These are phyloP conservation scores for Cryptococcus sp. DNA, from an alignment of 1,284 basidiomycete species.

Conservation along the genomic window DNA sequence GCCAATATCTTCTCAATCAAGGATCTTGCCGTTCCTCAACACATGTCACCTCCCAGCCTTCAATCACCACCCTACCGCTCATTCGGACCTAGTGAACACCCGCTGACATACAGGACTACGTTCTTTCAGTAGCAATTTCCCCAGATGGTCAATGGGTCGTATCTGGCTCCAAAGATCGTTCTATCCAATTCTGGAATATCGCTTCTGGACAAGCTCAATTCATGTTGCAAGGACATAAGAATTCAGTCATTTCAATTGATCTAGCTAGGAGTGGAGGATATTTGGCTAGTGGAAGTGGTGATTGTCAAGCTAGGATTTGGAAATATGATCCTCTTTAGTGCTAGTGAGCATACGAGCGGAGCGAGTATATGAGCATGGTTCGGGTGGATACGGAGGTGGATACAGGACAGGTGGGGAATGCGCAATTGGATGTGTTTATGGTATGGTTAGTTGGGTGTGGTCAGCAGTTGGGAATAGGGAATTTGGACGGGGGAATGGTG, in stretches of 20 bases:
- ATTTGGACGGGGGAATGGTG: too few relatives aligned
- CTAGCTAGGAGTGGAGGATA: constrained; percentile 68
- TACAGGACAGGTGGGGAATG: too few relatives aligned
- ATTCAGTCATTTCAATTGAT: constrained; percentile 83
- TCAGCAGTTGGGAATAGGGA: too few relatives aligned
- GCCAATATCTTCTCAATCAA: too few relatives aligned
- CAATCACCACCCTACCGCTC: too few relatives aligned
- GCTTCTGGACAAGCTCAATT: constrained; percentile 69
- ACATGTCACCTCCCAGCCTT: too few relatives aligned
- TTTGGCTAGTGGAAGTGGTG: constrained; percentile 80
- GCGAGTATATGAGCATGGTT: background rate
- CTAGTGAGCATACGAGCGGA: background rate
- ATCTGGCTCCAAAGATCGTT: constrained; percentile 84
- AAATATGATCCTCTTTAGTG: constrained; percentile 37
- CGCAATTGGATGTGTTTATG: too few relatives aligned
- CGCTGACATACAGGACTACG: constrained; percentile 42
- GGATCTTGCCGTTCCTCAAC: too few relatives aligned
- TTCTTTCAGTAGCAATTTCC: constrained; percentile 60
- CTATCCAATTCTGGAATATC: constrained; percentile 84
- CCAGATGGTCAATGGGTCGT: constrained; percentile 84
- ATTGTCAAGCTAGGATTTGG: constrained; percentile 79
- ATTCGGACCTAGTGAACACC: too few relatives aligned
- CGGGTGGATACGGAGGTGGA: too few relatives aligned
- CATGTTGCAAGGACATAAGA: constrained; percentile 85
- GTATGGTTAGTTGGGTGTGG: too few relatives aligned